Base-by-base conservation (phyloP, 495 filamentous ascomycete species). In the Hypoxylon subgilvum region DNA sequence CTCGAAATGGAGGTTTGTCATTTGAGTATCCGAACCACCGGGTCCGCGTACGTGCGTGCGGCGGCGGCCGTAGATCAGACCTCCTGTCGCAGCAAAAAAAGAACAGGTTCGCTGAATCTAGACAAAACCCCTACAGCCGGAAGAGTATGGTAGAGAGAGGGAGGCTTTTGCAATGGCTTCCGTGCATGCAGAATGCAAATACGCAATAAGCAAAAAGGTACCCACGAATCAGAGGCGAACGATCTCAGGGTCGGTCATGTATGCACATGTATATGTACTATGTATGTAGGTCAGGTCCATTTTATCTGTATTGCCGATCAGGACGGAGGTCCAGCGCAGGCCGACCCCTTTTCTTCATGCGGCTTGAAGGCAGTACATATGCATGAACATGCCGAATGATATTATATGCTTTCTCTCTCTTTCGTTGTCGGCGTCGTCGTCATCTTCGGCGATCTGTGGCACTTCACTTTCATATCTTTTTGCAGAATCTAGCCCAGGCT, bases 1-100 rank as follows among this genome's bases (percentile, higher is more conserved):
- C 30, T 21, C 27, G 27, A 48, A 39, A 39, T 43, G 17, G 44
- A 59, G 8, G 13, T 38, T 53, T 16, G 16, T 41, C 43, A 53
- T 57, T 45, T 45, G 38, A 25, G 43, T 52, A 59, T 30, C 61
- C 61, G 54, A 59, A 55, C 54, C 61, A 64, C 54, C 61, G 61
- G 61, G 61, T 58, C 61, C 34, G 49, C 47, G 52, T 48, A 43
- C 36, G 42, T 28, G 49, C 47, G 52, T 48, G 38, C 36, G 42
- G 41, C 36, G 35, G 42, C 47, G 14, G 38, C 31, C 44, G 35
- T 48, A 46, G 46, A 56, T 54, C 57, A 51, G 36, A 55, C 52
- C 4, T 35, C 4, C 50, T 19, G n/a, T 44, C 21, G 41, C 38
- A 13, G 35, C 23, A 39, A 13, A 22, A 34, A 46, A 45, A 35